phyloP scores from a whole-genome alignment of 768 basidiomycete species.

The Mycena pura region DNA sequence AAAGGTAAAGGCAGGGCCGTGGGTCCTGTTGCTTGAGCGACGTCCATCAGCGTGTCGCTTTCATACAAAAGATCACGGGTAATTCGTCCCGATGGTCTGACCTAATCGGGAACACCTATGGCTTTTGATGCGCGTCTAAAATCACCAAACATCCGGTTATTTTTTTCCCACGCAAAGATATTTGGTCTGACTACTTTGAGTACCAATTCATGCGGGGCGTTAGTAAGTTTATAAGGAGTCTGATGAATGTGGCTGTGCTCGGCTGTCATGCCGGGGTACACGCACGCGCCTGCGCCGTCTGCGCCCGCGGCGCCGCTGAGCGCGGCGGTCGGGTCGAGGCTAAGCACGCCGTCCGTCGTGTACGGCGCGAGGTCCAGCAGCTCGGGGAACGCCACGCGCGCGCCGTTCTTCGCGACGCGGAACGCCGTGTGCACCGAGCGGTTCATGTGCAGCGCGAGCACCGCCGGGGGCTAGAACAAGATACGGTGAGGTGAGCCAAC shows the following conservation, averaged over 20 bases:
- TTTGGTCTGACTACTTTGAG: too few relatives aligned
- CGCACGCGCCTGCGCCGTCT: constrained; percentile 39
- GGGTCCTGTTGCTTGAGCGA: too few relatives aligned
- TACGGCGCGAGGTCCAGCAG: constrained; percentile 89
- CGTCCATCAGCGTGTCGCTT: too few relatives aligned
- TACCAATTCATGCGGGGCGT: too few relatives aligned
- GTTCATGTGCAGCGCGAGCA: constrained; percentile 90
- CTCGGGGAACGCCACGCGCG: constrained; percentile 83
- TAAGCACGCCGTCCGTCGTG: constrained; percentile 82
- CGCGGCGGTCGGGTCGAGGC: constrained; percentile 61
- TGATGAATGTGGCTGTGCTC: constrained; percentile 95
- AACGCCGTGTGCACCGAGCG: constrained; percentile 81
- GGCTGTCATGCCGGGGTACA: constrained; percentile 85
- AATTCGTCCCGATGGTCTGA: too few relatives aligned
- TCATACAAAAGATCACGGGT: too few relatives aligned
- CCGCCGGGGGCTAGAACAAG: constrained; percentile 88
- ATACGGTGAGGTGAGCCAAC: background rate
- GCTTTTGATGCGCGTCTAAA: too few relatives aligned
- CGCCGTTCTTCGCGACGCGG: constrained; percentile 86
- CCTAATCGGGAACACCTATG: too few relatives aligned
- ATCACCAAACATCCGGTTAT: too few relatives aligned
- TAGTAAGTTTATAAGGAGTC: too few relatives aligned
- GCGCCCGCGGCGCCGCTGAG: constrained; percentile 26
- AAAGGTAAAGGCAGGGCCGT: too few relatives aligned
- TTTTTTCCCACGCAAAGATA: too few relatives aligned